These are phyloP conservation scores for Malus fusca DNA, from an alignment of 306 rosid genomes.

Conservation along the genomic window DNA sequence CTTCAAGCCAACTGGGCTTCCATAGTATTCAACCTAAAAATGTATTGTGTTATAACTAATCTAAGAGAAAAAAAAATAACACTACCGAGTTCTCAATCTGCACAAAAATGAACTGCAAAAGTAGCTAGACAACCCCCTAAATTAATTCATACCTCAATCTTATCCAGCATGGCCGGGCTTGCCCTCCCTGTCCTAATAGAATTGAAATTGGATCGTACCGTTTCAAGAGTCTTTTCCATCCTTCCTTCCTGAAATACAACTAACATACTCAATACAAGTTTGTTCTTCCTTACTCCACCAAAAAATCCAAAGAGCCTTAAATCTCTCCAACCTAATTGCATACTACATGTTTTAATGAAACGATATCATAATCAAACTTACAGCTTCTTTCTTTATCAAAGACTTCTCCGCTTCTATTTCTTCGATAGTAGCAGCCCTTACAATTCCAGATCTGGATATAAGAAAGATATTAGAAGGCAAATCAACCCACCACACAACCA, in stretches of 20 bases:
- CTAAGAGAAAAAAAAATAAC: neutral
- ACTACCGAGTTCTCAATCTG: neutral
- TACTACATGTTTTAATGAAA: neutral
- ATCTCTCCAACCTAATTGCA: neutral
- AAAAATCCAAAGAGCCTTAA: neutral
- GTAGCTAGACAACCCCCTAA: neutral
- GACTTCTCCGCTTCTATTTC: slow-evolving; percentile 95
- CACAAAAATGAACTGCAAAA: neutral
- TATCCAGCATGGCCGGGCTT: slow-evolving; percentile 83
- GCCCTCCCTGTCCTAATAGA: slow-evolving; percentile 90
- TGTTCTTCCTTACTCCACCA: neutral
- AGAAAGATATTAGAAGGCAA: neutral
- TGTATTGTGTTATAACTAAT: slow-evolving; percentile 15
- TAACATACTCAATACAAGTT: neutral
- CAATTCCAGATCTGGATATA: slow-evolving; percentile 32
- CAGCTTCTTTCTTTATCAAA: slow-evolving; percentile 66
- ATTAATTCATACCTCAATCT: slow-evolving; percentile 59
- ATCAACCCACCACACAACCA: neutral
- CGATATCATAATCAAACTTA: slow-evolving; percentile 24
- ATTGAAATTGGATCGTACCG: slow-evolving; percentile 60
- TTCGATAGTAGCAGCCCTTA: slow-evolving; percentile 83
- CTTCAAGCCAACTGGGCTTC: slow-evolving; percentile 88
- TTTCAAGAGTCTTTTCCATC: slow-evolving; percentile 85
- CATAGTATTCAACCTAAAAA: slow-evolving; percentile 92
- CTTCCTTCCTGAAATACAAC: slow-evolving; percentile 49